A percentile compares a stretch with the other conserved stretches of the same genome.
Conservation (phyloP, 306 rosid genomes). For the Corylus americana region DNA sequence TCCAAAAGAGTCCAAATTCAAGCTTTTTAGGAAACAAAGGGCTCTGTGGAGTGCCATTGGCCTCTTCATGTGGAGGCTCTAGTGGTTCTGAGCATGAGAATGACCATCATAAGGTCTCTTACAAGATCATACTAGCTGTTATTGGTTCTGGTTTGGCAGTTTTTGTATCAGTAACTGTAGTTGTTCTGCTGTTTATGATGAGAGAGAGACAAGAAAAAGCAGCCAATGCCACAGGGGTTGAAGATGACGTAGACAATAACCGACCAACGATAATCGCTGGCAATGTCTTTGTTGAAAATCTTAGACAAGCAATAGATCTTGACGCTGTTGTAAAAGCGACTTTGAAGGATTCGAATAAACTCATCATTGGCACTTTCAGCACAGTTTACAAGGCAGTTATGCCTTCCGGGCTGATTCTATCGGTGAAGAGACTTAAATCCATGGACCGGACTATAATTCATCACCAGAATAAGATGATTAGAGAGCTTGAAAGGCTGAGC, state of each 20-base stretch:
- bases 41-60: slow-evolving; percentile 93
- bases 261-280: slow-evolving; percentile 80
- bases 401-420: slow-evolving; percentile 90
- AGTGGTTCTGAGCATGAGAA: slow-evolving; percentile 42
- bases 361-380: slow-evolving; percentile 91
- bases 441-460: slow-evolving; percentile 93
- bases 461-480: slow-evolving; percentile 94
- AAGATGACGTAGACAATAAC: slow-evolving; percentile 50
- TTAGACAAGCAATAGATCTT: slow-evolving; percentile 86
- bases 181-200: slow-evolving; percentile 84
- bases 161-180: slow-evolving; percentile 78
- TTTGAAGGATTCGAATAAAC: slow-evolving; percentile 81
- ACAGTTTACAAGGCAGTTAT: slow-evolving; percentile 85
- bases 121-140: slow-evolving; percentile 82
- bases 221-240: slow-evolving; percentile 65
- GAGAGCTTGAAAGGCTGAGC: slow-evolving; percentile 95
- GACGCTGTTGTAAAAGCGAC: slow-evolving; percentile 89
- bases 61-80: slow-evolving; percentile 57
- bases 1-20: slow-evolving; percentile 86
- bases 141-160: slow-evolving; percentile 90
- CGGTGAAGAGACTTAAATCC: slow-evolving; percentile 89
- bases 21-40: slow-evolving; percentile 78
- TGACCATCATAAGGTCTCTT: slow-evolving; percentile 84
- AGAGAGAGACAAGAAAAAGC: slow-evolving; percentile 87
- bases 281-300: slow-evolving; percentile 77